Conservation (phyloP, 129 eudicot species). For the Solidago caesia region DNA sequence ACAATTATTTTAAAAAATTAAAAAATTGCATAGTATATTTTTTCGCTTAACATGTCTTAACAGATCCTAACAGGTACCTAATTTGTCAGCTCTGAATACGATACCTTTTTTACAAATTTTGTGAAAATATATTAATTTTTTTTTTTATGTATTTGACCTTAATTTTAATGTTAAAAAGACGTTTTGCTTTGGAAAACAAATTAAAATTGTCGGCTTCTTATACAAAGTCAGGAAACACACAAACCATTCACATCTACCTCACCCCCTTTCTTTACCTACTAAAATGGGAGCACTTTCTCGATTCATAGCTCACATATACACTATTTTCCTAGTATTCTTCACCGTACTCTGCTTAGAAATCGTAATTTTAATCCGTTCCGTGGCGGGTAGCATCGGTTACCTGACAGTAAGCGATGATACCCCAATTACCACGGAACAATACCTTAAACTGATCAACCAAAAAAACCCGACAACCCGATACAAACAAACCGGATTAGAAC, state of each 20-base stretch:
- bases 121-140: no score
- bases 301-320: conserved; percentile 44
- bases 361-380: conserved; percentile 30
- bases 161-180: no score
- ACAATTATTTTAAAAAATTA: no score
- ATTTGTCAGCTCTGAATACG: no score
- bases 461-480: conserved; percentile 36
- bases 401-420: conserved; percentile 11
- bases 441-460: conserved; percentile 44
- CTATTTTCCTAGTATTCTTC: conserved; percentile 37
- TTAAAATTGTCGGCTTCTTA: conserved; percentile 14
- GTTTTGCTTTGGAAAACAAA: neutral
- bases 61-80: no score
- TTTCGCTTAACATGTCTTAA: no score
- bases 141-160: no score
- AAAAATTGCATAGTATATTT: no score
- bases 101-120: no score
- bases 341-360: conserved; percentile 41
- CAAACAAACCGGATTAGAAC: conserved; percentile 20
- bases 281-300: conserved; percentile 43
- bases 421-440: conserved; percentile 42
- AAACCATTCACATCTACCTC: conserved; percentile 17
- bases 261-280: neutral
- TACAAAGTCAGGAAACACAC: neutral
- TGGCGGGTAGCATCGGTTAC: conserved; percentile 14